Conservation (phyloP, 345 rosid species). For the Populus davidiana region DNA sequence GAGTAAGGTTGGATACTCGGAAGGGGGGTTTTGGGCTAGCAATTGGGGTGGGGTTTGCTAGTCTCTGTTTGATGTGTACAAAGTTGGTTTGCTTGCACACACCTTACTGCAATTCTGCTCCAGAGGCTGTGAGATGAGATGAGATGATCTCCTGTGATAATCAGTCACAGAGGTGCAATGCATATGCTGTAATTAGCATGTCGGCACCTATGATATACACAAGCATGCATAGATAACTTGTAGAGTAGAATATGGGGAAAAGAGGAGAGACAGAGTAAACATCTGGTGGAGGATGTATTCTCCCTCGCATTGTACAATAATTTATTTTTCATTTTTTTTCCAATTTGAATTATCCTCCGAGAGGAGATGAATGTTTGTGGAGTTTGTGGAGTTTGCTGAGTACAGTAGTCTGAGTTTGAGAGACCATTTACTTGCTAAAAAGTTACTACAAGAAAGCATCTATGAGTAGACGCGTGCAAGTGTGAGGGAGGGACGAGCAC, state of each 20-base stretch:
- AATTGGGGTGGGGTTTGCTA: constrained; percentile 65
- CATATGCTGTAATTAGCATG: not conserved
- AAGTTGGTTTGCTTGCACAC: constrained; percentile 93
- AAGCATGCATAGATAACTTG: not conserved
- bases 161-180: not conserved
- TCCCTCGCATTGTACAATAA: not conserved
- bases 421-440: not conserved
- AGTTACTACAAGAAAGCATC: not conserved
- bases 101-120: constrained; percentile 95
- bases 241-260: not conserved
- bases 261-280: not conserved
- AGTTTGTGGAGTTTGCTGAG: not conserved
- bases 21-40: constrained; percentile 63
- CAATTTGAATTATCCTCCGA: not conserved
- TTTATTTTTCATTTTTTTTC: not conserved
- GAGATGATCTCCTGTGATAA: not conserved
- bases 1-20: constrained; percentile 50
- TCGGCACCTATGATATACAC: not conserved
- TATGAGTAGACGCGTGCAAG: not conserved
- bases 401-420: not conserved
- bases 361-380: not conserved
- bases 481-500: not conserved
- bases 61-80: constrained; percentile 76
- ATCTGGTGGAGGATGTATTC: not conserved
- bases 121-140: constrained; percentile 80